A percentile compares a stretch with the other conserved stretches of the same genome.
phyloP scores from a whole-genome alignment of 129 eudicot species.

The Tagetes patula region DNA sequence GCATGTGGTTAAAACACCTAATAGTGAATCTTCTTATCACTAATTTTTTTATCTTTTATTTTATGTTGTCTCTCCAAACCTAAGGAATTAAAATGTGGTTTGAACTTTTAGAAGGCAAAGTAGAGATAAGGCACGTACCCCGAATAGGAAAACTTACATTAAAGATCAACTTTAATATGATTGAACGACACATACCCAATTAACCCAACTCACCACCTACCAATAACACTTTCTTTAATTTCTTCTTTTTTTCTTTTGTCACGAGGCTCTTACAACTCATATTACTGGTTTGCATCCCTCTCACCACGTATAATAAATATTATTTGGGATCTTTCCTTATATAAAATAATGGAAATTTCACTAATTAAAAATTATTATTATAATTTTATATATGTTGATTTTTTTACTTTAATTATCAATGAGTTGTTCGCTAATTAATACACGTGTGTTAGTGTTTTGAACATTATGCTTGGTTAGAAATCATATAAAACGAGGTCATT shows the following conservation, averaged over 20 bases:
- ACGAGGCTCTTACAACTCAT: background rate
- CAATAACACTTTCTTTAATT: background rate
- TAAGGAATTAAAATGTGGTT: background rate
- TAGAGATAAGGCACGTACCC: background rate
- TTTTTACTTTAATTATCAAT: too few relatives aligned
- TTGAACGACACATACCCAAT: background rate
- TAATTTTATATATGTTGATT: too few relatives aligned
- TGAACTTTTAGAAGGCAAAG: background rate
- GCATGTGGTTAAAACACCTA: too few relatives aligned
- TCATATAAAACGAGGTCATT: too few relatives aligned
- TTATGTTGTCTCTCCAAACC: background rate
- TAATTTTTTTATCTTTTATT: too few relatives aligned
- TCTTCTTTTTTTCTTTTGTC: background rate
- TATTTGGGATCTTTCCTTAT: background rate
- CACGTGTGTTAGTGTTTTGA: too few relatives aligned
- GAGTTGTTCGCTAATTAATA: too few relatives aligned
- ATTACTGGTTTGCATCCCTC: background rate
- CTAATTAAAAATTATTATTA: background rate
- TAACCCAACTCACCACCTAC: conserved; percentile 7
- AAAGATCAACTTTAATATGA: background rate
- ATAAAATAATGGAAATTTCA: background rate
- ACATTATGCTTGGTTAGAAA: too few relatives aligned
- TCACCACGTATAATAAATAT: background rate
- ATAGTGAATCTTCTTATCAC: too few relatives aligned
- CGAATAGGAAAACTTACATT: background rate